Percentiles rank a stretch among this genome's conserved stretches.
These are phyloP conservation scores for Ganoderma resinaceum DNA, from an alignment of 1,284 basidiomycete species.

Conservation along the genomic window DNA sequence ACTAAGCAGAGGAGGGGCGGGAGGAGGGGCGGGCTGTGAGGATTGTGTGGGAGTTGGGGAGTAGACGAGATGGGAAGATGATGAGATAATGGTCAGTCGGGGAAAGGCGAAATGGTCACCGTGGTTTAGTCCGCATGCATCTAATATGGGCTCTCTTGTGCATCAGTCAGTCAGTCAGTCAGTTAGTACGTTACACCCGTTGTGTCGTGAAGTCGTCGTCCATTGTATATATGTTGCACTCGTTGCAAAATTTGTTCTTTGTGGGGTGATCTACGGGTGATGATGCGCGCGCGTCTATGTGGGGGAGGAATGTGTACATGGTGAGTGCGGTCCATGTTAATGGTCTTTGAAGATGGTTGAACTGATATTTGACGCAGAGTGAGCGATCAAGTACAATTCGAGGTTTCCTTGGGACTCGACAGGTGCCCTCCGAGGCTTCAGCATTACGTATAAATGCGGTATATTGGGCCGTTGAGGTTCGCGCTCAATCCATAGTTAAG, in stretches of 20 bases:
- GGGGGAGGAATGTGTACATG: background rate
- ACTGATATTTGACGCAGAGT: background rate
- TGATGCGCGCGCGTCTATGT: background rate
- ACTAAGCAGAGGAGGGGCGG: background rate
- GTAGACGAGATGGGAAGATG: too few species aligned
- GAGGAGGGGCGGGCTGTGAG: constrained; percentile 2
- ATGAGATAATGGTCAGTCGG: too few species aligned
- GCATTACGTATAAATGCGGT: too few species aligned
- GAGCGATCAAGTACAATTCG: too few species aligned
- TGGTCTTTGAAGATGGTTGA: background rate
- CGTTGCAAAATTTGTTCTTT: background rate
- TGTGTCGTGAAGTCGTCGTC: background rate
- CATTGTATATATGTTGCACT: constrained; percentile 2
- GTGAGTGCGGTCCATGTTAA: background rate
- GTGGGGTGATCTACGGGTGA: background rate
- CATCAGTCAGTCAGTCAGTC: background rate
- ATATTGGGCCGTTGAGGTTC: too few species aligned
- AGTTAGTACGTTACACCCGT: background rate
- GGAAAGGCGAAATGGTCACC: background rate
- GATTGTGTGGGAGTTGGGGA: background rate
- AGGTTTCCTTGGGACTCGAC: too few species aligned
- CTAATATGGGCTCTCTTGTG: constrained; percentile 2
- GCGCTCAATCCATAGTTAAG: too few species aligned
- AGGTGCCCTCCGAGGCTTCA: too few species aligned
- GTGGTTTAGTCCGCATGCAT: background rate